Percentiles rank a stretch among this genome's conserved stretches.
Conservation (phyloP, 2,329 filamentous ascomycete genomes). For the Cercospora sp. region DNA sequence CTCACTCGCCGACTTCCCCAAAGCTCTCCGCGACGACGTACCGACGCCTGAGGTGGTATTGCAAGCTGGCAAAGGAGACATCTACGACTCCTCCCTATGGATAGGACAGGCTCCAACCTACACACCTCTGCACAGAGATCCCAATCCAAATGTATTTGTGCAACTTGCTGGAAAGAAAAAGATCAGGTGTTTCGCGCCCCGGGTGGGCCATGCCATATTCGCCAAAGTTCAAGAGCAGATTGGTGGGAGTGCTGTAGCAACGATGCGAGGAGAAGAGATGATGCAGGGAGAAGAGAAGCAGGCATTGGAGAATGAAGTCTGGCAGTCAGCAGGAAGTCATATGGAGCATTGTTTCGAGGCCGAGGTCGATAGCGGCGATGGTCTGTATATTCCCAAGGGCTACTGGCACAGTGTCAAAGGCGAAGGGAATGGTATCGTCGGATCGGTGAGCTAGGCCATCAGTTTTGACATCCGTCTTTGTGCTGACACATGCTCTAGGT, state of each 20-base stretch:
- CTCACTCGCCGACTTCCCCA: conserved; percentile 67
- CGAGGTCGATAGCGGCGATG: conserved; percentile 64
- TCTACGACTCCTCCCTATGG: conserved; percentile 89
- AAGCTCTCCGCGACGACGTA: conserved; percentile 62
- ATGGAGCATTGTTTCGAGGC: conserved; percentile 30
- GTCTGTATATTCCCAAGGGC: conserved; percentile 74
- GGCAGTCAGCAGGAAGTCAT: conserved; percentile 48
- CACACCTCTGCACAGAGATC: conserved; percentile 87
- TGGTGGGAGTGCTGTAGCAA: conserved; percentile 44
- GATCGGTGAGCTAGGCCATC: conserved; percentile 51
- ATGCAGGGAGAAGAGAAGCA: conserved; percentile 76
- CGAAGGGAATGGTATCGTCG: conserved; percentile 57
- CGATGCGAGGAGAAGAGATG: conserved; percentile 80
- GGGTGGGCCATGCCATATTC: conserved; percentile 65
- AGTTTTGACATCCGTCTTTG: background rate
- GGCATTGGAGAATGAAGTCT: conserved; percentile 68
- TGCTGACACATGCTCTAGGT: conserved; percentile 7
- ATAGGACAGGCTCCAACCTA: conserved; percentile 82
- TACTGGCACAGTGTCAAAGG: conserved; percentile 88
- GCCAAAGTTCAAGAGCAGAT: conserved; percentile 47
- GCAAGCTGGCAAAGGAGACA: conserved; percentile 69
- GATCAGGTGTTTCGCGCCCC: conserved; percentile 69
- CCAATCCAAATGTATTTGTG: conserved; percentile 89
- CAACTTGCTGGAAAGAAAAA: conserved; percentile 74
- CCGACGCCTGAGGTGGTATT: conserved; percentile 65